Evolutionary conservation across 768 basidiomycete genomes (phyloP).

Genomic region (Serendipita sp.): DNA sequence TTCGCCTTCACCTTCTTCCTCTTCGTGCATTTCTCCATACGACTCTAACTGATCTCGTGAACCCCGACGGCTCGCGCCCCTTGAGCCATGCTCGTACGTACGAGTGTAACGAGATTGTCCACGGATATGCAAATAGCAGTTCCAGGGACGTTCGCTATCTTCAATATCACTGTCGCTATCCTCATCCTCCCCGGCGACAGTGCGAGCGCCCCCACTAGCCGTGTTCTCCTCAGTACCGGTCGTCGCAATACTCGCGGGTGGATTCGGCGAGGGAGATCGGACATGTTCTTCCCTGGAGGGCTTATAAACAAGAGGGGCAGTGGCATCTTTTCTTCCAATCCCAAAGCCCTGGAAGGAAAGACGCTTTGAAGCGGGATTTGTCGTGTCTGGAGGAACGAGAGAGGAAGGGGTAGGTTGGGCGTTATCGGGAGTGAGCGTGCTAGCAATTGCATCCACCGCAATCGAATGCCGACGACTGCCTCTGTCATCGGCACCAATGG

Average conservation of each 20-base stretch:
- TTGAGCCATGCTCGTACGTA: neutral
- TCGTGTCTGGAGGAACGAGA: neutral
- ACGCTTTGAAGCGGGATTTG: neutral
- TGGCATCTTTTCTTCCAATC: neutral
- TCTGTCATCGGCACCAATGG: neutral
- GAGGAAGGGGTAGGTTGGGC: neutral
- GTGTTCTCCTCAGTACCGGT: neutral
- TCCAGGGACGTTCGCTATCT: conserved; percentile 94
- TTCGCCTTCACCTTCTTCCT: neutral
- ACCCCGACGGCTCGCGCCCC: neutral
- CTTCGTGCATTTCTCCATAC: neutral
- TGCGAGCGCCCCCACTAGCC: neutral
- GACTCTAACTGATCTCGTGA: neutral
- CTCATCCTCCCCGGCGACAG: conserved; percentile 15
- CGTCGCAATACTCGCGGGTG: conserved; percentile 3
- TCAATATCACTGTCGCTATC: conserved; percentile 86
- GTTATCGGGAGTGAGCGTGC: too few relatives aligned
- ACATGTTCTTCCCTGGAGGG: neutral
- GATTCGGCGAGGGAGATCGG: neutral
- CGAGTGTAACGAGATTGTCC: neutral
- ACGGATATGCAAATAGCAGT: conserved; percentile 63
- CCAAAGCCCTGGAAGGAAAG: conserved; percentile 2
- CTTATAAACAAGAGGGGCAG: neutral
- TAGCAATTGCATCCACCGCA: neutral
- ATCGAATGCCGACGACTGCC: neutral